phyloP scores from a whole-genome alignment of 2,329 filamentous ascomycete genomes.

The Scortechinia acanthostroma region DNA sequence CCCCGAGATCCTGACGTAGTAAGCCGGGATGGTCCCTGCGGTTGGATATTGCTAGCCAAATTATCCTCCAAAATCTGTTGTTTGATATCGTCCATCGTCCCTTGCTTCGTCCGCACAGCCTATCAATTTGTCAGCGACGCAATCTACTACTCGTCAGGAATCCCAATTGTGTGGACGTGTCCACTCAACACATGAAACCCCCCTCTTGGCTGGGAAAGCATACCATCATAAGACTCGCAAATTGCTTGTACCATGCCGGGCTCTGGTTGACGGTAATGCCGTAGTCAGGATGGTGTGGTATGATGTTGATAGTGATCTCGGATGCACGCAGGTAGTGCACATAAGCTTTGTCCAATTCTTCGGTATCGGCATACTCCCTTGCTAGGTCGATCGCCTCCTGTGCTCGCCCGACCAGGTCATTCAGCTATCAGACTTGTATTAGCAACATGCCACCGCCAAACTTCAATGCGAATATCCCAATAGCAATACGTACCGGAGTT shows the following conservation, averaged over 20 bases:
- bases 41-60: slow-evolving; percentile 15
- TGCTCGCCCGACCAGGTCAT: not conserved
- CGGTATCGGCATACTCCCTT: not conserved
- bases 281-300: slow-evolving; percentile 1
- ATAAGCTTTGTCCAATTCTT: not conserved
- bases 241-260: not conserved
- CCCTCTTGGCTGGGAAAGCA: no score
- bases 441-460: no score
- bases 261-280: not conserved
- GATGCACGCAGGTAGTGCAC: slow-evolving; percentile 1
- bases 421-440: not conserved
- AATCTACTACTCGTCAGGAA: no score
- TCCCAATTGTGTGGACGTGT: no score
- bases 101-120: slow-evolving; percentile 27
- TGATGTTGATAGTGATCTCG: not conserved
- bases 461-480: no score
- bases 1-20: no score
- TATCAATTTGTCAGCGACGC: slow-evolving; percentile 8
- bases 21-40: slow-evolving; percentile 10
- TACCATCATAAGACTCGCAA: not conserved
- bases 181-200: no score
- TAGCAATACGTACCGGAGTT: slow-evolving; percentile 15
- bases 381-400: not conserved
- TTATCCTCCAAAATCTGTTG: slow-evolving; percentile 26
- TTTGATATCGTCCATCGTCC: slow-evolving; percentile 28